Evolutionary conservation across 2,329 filamentous ascomycete genomes (phyloP), one percentile per base, ranked within the genome.

Genomic region (Gremmenia infestans): DNA sequence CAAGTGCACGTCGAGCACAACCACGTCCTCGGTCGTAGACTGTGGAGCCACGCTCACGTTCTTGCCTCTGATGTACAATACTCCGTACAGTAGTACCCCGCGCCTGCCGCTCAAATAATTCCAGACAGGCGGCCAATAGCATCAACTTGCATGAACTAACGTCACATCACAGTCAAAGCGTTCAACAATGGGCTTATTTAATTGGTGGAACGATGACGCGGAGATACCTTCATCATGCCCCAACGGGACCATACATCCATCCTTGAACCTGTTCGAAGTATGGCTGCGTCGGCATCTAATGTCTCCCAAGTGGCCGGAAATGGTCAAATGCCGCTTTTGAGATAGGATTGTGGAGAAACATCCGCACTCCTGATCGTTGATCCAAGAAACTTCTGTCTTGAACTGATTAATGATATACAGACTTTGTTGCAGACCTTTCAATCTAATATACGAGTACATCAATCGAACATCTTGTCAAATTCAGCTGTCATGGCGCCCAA

Each of bases 401-500:
- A 15, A 22, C 39, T 32, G n/a, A 40, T 23, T 6, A 39, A 23
- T 32, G 15, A 25, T 40, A 32, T 23, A 45, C 19, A 45, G 17
- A 28, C n/a, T 11, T 35, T 25, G 17, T 45, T 49, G 47, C 53
- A 39, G 9, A 40, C 28, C 35, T 51, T 42, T 32, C 22, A 19
- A 22, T 19, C 53, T 42, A 35, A 50, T 40, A 54, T 54, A 19
- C 19, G 19, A 19, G 19, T 19, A 60, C 50, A 58, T 57, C 54
- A 49, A 22, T 22, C 22, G 22, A 59, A 60, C 32, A 61, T 23
- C 46, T 59, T 58, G 5, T 62, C 62, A 19, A 63, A 47, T 2
- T 57, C 56, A 5, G 49, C 48, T 6, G 57, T 60, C 4, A 61
- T 50, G 45, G 65, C 63, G 17, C 64, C 64, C 14, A 67, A 50